These are phyloP conservation scores for Fraxinus pennsylvanica DNA, from an alignment of 257 asterid genomes.

Conservation along the genomic window DNA sequence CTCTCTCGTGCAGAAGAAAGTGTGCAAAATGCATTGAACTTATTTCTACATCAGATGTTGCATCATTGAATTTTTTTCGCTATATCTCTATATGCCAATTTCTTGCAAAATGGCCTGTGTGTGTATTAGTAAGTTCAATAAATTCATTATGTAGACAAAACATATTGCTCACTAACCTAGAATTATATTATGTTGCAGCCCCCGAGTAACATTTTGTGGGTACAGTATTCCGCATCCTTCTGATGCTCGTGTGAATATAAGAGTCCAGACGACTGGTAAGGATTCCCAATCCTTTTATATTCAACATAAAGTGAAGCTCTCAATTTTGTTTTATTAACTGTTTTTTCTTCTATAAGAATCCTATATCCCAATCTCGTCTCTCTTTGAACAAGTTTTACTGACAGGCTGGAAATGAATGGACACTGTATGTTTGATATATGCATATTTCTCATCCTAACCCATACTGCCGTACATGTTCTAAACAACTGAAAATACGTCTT, in stretches of 20 bases:
- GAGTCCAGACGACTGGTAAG: conserved; percentile 94
- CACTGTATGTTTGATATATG: not conserved
- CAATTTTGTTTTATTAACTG: not conserved
- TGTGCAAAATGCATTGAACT: not conserved
- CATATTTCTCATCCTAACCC: not conserved
- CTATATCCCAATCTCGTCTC: not conserved
- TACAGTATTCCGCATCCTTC: conserved; percentile 98
- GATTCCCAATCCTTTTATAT: not conserved
- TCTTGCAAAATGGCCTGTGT: not conserved
- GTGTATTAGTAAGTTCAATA: not conserved
- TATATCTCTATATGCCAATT: not conserved
- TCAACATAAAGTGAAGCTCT: not conserved
- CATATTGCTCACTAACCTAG: not conserved
- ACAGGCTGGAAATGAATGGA: not conserved
- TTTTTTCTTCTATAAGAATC: not conserved
- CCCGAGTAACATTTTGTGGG: conserved; percentile 77
- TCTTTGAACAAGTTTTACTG: not conserved
- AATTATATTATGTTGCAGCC: conserved; percentile 53
- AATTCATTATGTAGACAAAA: not conserved
- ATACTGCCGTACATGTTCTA: not conserved
- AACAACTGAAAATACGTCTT: not conserved
- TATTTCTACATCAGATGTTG: not conserved
- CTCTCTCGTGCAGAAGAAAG: not conserved
- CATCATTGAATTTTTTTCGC: not conserved
- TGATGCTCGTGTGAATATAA: conserved; percentile 83